Evolutionary conservation across 306 rosid genomes (phyloP), one percentile per base, ranked within the genome.

Genomic region (Sicyos baderoa): DNA sequence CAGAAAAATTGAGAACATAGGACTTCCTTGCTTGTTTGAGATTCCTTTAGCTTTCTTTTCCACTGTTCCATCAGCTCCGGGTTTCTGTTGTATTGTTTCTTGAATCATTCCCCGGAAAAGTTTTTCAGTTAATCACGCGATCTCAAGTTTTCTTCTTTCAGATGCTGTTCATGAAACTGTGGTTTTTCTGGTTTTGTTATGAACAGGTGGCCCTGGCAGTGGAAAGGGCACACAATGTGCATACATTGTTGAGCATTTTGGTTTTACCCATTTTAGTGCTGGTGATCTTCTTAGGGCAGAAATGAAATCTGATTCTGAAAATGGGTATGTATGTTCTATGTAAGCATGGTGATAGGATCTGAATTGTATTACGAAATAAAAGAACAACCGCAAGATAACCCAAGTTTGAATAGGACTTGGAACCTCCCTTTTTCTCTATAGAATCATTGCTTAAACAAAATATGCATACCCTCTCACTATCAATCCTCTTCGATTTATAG

Each of bases 241-340:
- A 44, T 83, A 81, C 53, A 72, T 85, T 81, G 94, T 87, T 0
- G 13, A 87, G 66, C 71, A 83, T 23, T 87, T 74, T 73, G 85
- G 85, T 73, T 87, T 74, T 80, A 81, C 85, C 74, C 94, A 87
- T 77, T 87, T 87, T 71, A 87, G 90, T 72, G 94, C 88, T 50
- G 94, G 94, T 58, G 94, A 87, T 79, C 90, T 87, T 83, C 87
- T 93, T 61, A 86, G 99, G 70, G 99, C 84, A 68, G 99, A 93
- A 82, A 90, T 85, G 59, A 86, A 85, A 69, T 93, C 99, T 71
- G 99, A 91, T 63, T 93, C 99, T 75, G 89, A 86, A 84, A 93
- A 93, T 85, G 99, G 99, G 98, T 93, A 86, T n/a, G 98, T 93
- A 85, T n/a, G 62, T 5, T 32, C 52, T 74, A 58, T 83, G 37